phyloP scores from a whole-genome alignment of 306 rosid species.

The Oxytropis ochrocephala region DNA sequence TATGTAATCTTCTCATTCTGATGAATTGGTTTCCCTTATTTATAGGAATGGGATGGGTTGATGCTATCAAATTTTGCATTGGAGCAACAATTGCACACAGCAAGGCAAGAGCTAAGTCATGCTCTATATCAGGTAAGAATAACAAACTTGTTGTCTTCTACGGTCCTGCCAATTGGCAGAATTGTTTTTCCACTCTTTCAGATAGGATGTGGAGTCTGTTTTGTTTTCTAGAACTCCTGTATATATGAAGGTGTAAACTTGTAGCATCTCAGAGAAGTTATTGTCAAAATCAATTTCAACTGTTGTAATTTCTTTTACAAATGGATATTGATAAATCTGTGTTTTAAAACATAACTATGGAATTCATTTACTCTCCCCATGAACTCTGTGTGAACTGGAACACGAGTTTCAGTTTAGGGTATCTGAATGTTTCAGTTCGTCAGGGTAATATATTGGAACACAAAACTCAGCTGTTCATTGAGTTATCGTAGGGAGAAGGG shows the following conservation, averaged over 20 bases:
- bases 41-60: slow-evolving; percentile 89
- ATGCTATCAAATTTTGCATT: slow-evolving; percentile 84
- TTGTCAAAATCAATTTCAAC: neutral
- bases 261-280: neutral
- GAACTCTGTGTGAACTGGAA: too few species aligned
- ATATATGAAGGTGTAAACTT: neutral
- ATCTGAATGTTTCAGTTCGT: too few species aligned
- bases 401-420: too few species aligned
- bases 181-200: slow-evolving; percentile 2
- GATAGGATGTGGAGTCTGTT: neutral
- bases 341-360: neutral
- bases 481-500: too few species aligned
- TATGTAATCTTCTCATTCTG: neutral
- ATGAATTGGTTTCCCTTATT: neutral
- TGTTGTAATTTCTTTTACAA: neutral
- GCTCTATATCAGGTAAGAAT: slow-evolving; percentile 80
- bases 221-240: neutral
- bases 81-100: slow-evolving; percentile 91
- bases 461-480: too few species aligned
- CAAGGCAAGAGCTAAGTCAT: slow-evolving; percentile 94
- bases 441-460: too few species aligned
- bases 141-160: neutral
- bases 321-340: neutral
- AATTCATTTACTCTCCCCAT: too few species aligned
- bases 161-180: neutral